Evolutionary conservation across 169 alveolate species (phyloP), one percentile per base, ranked within the genome.

Genomic region (Cyclospora cayetanensis): DNA sequence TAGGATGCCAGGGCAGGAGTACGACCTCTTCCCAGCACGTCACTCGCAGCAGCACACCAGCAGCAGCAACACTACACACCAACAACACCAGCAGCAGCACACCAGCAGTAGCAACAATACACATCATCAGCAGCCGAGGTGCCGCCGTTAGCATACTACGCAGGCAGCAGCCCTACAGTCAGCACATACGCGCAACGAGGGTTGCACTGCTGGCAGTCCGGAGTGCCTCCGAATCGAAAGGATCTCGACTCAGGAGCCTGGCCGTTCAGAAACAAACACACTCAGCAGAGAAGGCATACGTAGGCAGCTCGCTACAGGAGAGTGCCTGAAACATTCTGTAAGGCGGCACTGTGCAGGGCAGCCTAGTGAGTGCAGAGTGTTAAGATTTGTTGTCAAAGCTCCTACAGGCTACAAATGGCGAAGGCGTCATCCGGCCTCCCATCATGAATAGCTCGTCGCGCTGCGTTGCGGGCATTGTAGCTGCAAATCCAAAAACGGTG

Each of bases 171-270:
- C 70, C n/a, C n/a, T n/a, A n/a, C 70, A 55, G 70, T 34, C 77
- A 65, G 77, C 77, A 29, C n/a, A n/a, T 27, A 65, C 77, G 77
- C n/a, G 77, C 77, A 25, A 27, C 25, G 20, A 65, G 77, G 20
- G 77, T 65, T 65, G 77, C 77, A 65, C 39, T 65, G 77, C 77
- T 29, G 11, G 77, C 77, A 11, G 31, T 65, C 1, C 77, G 77
- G 5, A 65, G 25, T 42, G 77, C 34, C 35, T 65, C 77, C 77
- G 77, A 27, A 42, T 65, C 77, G 31, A 65, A 65, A 4, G 77
- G 77, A 20, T 65, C 77, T 65, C 77, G 43, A 20, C 31, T 65
- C 31, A 65, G 77, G n/a, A 65, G 77, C 18, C 77, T 65, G 77
- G n/a, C n/a, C n/a, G n/a, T n/a, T n/a, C n/a, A n/a, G n/a, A n/a